Conservation (phyloP, 192 early-diverging fungal genomes). For the Rhizophagus sp. region DNA sequence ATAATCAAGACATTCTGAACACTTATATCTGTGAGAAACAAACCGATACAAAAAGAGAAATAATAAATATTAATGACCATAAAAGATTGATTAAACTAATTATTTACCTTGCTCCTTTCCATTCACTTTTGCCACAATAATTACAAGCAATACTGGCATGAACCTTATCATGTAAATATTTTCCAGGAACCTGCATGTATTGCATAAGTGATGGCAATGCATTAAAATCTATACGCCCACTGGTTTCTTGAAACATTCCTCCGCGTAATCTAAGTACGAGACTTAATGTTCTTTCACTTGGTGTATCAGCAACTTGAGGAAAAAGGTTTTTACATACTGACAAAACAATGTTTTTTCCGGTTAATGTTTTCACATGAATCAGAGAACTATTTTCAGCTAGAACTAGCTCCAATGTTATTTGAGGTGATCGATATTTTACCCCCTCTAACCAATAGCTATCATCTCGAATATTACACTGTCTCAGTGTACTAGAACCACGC, state of each 20-base stretch:
- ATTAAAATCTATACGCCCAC: constrained; percentile 7
- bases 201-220: constrained; percentile 22
- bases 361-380: background rate
- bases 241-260: constrained; percentile 23
- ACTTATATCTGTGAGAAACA: constrained; percentile 1
- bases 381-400: background rate
- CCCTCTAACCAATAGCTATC: no score
- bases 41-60: background rate
- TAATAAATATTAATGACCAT: background rate
- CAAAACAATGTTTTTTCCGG: background rate
- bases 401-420: no score
- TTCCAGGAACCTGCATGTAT: constrained; percentile 9
- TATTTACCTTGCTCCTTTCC: constrained; percentile 25
- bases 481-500: no score
- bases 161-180: background rate
- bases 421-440: no score
- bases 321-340: background rate
- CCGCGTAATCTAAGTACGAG: constrained; percentile 67
- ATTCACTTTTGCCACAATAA: constrained; percentile 17
- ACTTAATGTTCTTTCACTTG: constrained; percentile 40
- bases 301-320: no score
- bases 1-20: constrained; percentile 21
- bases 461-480: no score
- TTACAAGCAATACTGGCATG: constrained; percentile 15
- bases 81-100: constrained; percentile 9